Conservation (phyloP, 2,329 filamentous ascomycete species). For the Penicillium sumatraense region DNA sequence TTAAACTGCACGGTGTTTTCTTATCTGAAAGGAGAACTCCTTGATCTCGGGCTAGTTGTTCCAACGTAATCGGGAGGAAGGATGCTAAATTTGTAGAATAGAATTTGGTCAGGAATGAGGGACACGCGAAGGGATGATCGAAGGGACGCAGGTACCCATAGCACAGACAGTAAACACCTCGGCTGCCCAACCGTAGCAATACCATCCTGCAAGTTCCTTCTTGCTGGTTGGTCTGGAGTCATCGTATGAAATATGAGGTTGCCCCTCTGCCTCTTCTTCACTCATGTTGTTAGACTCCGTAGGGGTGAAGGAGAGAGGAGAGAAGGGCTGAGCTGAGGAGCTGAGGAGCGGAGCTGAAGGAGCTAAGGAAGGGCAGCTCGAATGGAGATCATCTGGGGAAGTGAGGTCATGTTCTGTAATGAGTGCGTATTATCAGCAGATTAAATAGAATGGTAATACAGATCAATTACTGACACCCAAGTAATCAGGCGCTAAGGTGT, state of each 20-base stretch:
- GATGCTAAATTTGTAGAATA: constrained; percentile 76
- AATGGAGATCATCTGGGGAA: neutral
- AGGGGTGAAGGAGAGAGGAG: neutral
- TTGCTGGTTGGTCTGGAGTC: constrained; percentile 85
- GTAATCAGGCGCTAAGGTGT: constrained; percentile 12
- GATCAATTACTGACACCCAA: too few relatives aligned
- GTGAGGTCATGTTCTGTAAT: constrained; percentile 23
- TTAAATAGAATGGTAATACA: constrained; percentile 1
- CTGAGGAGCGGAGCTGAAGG: too few relatives aligned
- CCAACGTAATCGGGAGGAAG: constrained; percentile 93
- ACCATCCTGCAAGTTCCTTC: constrained; percentile 92
- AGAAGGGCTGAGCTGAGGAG: neutral
- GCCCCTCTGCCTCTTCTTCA: constrained; percentile 34
- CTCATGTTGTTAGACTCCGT: too few relatives aligned
- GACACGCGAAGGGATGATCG: neutral
- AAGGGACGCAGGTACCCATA: constrained; percentile 56
- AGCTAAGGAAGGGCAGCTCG: neutral
- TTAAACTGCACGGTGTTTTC: constrained; percentile 72
- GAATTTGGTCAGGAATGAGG: neutral
- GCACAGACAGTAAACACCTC: constrained; percentile 96
- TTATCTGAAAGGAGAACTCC: constrained; percentile 83
- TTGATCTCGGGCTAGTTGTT: constrained; percentile 90
- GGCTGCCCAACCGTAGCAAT: constrained; percentile 92
- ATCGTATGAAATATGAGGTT: constrained; percentile 72
- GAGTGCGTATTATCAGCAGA: neutral